Percentiles rank a stretch among this genome's conserved stretches.
phyloP scores from a whole-genome alignment of 495 filamentous ascomycete species.

The Chlorociboria aeruginascens region DNA sequence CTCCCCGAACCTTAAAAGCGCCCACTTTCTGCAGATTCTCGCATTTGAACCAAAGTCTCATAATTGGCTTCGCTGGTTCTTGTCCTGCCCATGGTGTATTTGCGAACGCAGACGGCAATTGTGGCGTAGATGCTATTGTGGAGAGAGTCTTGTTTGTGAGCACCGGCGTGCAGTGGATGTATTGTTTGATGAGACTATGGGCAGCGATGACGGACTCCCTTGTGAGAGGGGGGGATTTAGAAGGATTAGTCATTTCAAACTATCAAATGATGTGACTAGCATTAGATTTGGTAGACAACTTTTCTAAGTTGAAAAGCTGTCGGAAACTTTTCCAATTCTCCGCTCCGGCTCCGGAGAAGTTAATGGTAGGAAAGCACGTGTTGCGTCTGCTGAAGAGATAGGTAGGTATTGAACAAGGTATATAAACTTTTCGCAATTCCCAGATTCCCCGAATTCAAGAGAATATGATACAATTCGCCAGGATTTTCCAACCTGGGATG shows the following conservation, averaged over 20 bases:
- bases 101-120: slow-evolving; percentile 32
- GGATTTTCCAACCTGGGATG: slow-evolving; percentile 5
- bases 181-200: slow-evolving; percentile 54
- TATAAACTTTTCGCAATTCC: slow-evolving; percentile 18
- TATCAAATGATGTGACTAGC: not conserved
- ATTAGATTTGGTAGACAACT: not conserved
- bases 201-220: slow-evolving; percentile 57
- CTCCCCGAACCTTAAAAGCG: slow-evolving; percentile 87
- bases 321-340: too few relatives aligned
- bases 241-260: slow-evolving; percentile 34
- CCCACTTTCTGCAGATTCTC: slow-evolving; percentile 88
- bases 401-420: slow-evolving; percentile 6
- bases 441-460: slow-evolving; percentile 15
- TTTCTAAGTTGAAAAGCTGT: not conserved
- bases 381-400: not conserved
- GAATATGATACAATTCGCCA: slow-evolving; percentile 20
- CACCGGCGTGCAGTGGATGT: slow-evolving; percentile 77
- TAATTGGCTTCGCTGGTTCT: slow-evolving; percentile 45
- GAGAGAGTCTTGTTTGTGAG: slow-evolving; percentile 66
- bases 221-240: slow-evolving; percentile 47
- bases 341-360: slow-evolving; percentile 8
- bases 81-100: slow-evolving; percentile 47
- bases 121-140: slow-evolving; percentile 60
- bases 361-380: not conserved
- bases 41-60: slow-evolving; percentile 89